Percentiles rank a stretch among this genome's conserved stretches.
These are phyloP conservation scores for Saturnispora ahearnii DNA, from an alignment of 805 yeast species.

Conservation along the genomic window DNA sequence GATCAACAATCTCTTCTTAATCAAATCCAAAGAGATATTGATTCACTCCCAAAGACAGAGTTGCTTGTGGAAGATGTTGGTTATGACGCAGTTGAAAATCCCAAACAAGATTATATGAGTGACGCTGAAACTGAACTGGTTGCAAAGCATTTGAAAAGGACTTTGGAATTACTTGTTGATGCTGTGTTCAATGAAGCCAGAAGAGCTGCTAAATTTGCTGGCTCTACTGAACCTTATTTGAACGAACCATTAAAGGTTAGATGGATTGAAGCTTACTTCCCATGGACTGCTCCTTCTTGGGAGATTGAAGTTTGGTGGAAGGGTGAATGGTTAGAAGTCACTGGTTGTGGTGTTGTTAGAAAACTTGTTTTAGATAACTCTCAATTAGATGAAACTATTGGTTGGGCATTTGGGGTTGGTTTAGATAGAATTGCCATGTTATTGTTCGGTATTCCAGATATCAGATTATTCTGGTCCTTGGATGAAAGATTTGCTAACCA, in stretches of 20 bases:
- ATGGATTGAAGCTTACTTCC: conserved; percentile 94
- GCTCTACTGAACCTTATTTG: conserved; percentile 50
- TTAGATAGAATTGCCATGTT: conserved; percentile 94
- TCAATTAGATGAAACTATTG: conserved; percentile 57
- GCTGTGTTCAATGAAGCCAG: conserved; percentile 72
- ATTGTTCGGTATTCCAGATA: conserved; percentile 90
- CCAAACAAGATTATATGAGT: conserved; percentile 72
- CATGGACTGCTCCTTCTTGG: conserved; percentile 98
- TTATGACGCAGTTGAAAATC: conserved; percentile 49
- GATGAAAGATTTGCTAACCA: conserved; percentile 73
- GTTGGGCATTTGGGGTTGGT: conserved; percentile 98
- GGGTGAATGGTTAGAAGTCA: conserved; percentile 94
- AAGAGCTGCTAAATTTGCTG: conserved; percentile 50
- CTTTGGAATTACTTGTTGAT: conserved; percentile 74
- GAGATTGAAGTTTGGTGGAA: conserved; percentile 99
- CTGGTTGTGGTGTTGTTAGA: conserved; percentile 90
- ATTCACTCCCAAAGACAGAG: conserved; percentile 53
- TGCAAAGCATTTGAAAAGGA: conserved; percentile 71
- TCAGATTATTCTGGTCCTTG: conserved; percentile 81
- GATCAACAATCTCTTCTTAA: conserved; percentile 28
- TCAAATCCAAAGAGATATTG: conserved; percentile 50
- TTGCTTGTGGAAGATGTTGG: conserved; percentile 71
- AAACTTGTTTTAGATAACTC: conserved; percentile 69
- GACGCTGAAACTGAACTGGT: conserved; percentile 60
- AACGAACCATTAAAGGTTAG: conserved; percentile 74